Conservation (phyloP, 768 basidiomycete genomes). For the Amanita polypyramis region DNA sequence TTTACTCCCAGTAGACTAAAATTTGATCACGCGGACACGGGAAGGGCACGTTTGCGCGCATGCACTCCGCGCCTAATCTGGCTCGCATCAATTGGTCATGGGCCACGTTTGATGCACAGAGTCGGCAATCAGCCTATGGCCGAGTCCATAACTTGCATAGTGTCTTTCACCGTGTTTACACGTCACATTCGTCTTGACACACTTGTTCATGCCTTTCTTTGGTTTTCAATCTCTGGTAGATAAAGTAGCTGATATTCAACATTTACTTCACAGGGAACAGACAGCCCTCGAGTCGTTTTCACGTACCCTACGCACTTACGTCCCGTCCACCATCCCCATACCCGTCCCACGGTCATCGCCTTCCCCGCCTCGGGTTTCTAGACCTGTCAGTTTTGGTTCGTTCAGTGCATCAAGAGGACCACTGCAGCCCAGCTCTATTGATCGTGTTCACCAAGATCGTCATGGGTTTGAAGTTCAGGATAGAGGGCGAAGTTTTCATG, state of each 20-base stretch:
- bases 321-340: constrained; percentile 40
- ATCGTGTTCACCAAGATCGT: neutral
- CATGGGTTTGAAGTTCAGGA: neutral
- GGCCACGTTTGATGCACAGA: no score
- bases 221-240: constrained; percentile 6
- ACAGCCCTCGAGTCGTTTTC: constrained; percentile 42
- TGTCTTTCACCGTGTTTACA: no score
- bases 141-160: no score
- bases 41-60: no score
- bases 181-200: neutral
- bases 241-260: constrained; percentile 5
- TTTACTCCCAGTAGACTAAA: no score
- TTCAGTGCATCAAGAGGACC: constrained; percentile 14
- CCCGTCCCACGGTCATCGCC: constrained; percentile 36
- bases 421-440: neutral
- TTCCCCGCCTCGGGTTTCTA: constrained; percentile 38
- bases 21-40: no score
- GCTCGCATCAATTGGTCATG: no score
- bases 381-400: constrained; percentile 36
- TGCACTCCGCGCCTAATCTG: no score
- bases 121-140: no score
- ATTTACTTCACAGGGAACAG: constrained; percentile 25
- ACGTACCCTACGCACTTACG: constrained; percentile 42
- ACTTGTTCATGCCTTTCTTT: constrained; percentile 6
- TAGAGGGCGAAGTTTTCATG: neutral